phyloP scores from a whole-genome alignment of 2,329 filamentous ascomycete genomes.

The Fusarium illudens region DNA sequence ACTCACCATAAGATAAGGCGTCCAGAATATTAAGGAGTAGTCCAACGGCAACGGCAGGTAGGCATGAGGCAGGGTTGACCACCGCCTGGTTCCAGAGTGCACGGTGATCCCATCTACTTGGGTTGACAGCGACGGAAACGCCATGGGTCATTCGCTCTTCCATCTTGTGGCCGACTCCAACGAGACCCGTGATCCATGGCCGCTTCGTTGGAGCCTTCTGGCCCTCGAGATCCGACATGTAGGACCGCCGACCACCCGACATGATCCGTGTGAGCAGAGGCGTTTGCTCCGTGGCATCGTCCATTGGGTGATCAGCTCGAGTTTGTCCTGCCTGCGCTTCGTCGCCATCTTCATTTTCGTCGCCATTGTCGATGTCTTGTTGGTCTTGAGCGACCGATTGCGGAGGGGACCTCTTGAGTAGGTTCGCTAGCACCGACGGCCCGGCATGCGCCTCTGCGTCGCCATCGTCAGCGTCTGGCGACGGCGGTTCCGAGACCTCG shows the following conservation, averaged over 20 bases:
- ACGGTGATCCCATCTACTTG: conserved; percentile 76
- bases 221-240: conserved; percentile 57
- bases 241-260: conserved; percentile 42
- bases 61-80: conserved; percentile 71
- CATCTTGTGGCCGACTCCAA: conserved; percentile 45
- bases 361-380: conserved; percentile 14
- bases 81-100: conserved; percentile 71
- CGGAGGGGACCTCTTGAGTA: conserved; percentile 60
- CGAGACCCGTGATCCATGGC: conserved; percentile 48
- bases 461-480: conserved; percentile 35
- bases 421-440: conserved; percentile 57
- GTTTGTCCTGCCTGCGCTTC: conserved; percentile 19
- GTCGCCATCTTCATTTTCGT: conserved; percentile 13
- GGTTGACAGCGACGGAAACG: conserved; percentile 58
- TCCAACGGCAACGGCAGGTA: conserved; percentile 89
- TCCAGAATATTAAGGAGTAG: conserved; percentile 92
- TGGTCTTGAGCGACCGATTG: conserved; percentile 43
- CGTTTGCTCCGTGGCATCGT: conserved; percentile 53
- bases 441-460: conserved; percentile 37
- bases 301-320: conserved; percentile 11
- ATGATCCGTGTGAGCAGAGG: conserved; percentile 55
- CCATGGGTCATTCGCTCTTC: conserved; percentile 44
- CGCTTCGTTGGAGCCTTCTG: conserved; percentile 53
- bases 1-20: conserved; percentile 86
- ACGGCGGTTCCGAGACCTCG: conserved; percentile 65